These are phyloP conservation scores for Nakaseomyces bracarensis DNA, from an alignment of 1,139 yeast species.

Conservation along the genomic window DNA sequence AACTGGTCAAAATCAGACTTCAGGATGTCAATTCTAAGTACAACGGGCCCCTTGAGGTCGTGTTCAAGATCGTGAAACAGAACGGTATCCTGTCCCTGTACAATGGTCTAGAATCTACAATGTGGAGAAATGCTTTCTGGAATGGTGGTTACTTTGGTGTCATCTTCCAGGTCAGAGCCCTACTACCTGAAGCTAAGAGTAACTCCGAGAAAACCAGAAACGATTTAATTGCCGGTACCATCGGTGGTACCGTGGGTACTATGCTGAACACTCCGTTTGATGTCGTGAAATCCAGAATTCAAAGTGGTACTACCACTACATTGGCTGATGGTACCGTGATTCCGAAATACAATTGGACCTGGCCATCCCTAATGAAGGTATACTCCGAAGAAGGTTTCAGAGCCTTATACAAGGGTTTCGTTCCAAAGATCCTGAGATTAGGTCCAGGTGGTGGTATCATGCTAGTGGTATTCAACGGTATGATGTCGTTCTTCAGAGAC, in stretches of 20 bases:
- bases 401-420: constrained; percentile 88
- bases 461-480: constrained; percentile 86
- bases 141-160: constrained; percentile 97
- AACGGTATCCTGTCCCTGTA: constrained; percentile 82
- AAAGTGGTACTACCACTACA: constrained; percentile 35
- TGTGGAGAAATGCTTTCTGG: constrained; percentile 97
- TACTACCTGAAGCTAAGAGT: constrained; percentile 71
- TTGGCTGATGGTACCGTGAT: constrained; percentile 46
- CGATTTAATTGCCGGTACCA: constrained; percentile 84
- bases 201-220: constrained; percentile 67
- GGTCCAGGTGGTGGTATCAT: constrained; percentile 99
- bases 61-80: constrained; percentile 56
- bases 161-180: constrained; percentile 72
- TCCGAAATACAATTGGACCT: constrained; percentile 73
- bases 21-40: constrained; percentile 82
- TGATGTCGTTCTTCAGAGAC: constrained; percentile 86
- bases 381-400: constrained; percentile 82
- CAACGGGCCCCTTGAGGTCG: constrained; percentile 79
- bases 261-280: constrained; percentile 92
- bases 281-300: constrained; percentile 95
- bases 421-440: constrained; percentile 93
- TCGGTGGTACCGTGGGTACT: constrained; percentile 97
- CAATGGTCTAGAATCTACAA: constrained; percentile 91
- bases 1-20: constrained; percentile 73
- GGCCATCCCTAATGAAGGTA: constrained; percentile 69